These are phyloP conservation scores for Cryoendolithus antarcticus DNA, from an alignment of 2,329 filamentous ascomycete species.

Conservation along the genomic window DNA sequence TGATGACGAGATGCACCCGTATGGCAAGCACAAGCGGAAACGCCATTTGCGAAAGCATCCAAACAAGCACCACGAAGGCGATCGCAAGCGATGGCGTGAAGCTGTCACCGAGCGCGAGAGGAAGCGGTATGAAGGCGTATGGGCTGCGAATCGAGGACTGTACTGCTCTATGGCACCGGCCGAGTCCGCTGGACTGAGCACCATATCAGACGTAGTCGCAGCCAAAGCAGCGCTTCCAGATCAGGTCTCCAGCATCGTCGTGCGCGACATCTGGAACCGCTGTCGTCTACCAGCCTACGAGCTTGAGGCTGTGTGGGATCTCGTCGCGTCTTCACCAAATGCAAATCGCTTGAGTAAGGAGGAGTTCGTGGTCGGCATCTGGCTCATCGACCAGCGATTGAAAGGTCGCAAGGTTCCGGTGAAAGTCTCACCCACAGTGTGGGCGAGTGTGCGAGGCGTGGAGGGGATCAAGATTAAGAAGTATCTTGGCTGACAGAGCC, in stretches of 20 bases:
- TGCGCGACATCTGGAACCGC: slow-evolving; percentile 62
- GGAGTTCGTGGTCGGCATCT: slow-evolving; percentile 74
- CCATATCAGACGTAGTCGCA: slow-evolving; percentile 1
- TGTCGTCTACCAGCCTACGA: slow-evolving; percentile 56
- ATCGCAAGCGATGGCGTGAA: slow-evolving; percentile 65
- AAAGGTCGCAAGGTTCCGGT: slow-evolving; percentile 65
- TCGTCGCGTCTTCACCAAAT: slow-evolving; percentile 37
- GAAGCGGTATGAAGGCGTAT: slow-evolving; percentile 73
- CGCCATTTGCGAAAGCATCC: slow-evolving; percentile 50
- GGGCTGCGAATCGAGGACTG: slow-evolving; percentile 66
- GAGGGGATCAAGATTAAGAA: slow-evolving; percentile 24
- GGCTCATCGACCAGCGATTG: slow-evolving; percentile 71
- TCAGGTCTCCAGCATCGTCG: slow-evolving; percentile 55
- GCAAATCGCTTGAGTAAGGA: slow-evolving; percentile 43
- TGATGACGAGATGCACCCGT: slow-evolving; percentile 35
- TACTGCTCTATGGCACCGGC: slow-evolving; percentile 18
- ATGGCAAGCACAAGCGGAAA: slow-evolving; percentile 42
- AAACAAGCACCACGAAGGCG: slow-evolving; percentile 59
- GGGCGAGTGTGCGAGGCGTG: slow-evolving; percentile 50
- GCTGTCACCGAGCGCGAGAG: slow-evolving; percentile 58
- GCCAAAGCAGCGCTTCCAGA: slow-evolving; percentile 7
- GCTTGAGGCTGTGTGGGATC: slow-evolving; percentile 63
- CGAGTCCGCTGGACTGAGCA: slow-evolving; percentile 5
- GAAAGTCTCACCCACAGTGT: slow-evolving; percentile 61
- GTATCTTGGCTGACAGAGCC: slow-evolving; percentile 1